Base-by-base conservation (phyloP, 768 basidiomycete species). In the Psilocybe azurescens region DNA sequence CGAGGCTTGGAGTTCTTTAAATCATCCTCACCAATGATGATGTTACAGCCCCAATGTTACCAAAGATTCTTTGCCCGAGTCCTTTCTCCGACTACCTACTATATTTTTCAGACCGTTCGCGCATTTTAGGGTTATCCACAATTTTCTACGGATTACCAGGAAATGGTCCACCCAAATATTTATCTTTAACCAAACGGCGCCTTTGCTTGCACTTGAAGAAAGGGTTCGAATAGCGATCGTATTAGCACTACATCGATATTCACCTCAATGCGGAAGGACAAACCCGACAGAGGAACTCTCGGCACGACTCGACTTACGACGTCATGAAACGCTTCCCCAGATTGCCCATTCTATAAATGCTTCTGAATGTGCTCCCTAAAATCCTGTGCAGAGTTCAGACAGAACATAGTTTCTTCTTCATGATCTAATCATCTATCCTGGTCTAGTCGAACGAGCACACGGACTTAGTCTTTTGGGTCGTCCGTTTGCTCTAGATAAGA, bases 1-100 rank as follows among this genome's bases (percentile, higher is more conserved):
- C 55, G 54, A 64, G 59, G 59, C 63, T 61, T 61, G 59, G 63
- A 64, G 63, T 59, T 50, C 38, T 50, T 49, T 63, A 41, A 47
- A 46, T 59, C 62, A 63, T 55, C 57, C 29, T 61, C 28, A 38
- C 13, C 56, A 1, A 58, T 53, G 51, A 62, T 58, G 61, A 16
- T 8, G 11, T 28, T 29, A 28, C 38, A 39, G 38, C 24, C 24
- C 41, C 55, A 30, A 24, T 50, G 8, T 47, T 47, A 47, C 14
- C 6, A 20, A 20, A 16, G 16, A 47, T 47, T 47, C 46, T 1
- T 20, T 47, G 46, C 46, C 33, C 33, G 33, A 36, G 33, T 36
- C 48, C 48, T 50, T 50, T 16, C 9, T 24, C 48, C 18, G 48
- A 29, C 48, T 18, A 9, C 20, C 10, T 20, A 10, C 5, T 11